Base-by-base conservation (phyloP, 192 early-diverging fungal species). In the Coemansia sp. region DNA sequence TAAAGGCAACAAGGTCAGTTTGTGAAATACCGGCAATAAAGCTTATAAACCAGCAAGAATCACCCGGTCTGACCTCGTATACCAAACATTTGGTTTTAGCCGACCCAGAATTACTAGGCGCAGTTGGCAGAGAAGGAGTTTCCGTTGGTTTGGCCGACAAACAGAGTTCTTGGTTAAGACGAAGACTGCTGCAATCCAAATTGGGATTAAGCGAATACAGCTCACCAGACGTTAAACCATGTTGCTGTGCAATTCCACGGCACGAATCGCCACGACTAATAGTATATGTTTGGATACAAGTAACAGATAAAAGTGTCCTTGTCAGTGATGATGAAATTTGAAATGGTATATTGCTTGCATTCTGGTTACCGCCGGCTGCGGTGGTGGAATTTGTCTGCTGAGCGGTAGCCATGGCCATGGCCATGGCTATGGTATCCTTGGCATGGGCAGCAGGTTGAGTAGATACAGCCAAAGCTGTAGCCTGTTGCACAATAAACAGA, bases 11-110 rank as follows among this genome's bases (percentile, higher is more conserved):
- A 2, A 64, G 34, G 4, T 52, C 39, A 2, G 45, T 28, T 33
- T 35, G 11, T 8, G 62, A 35, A n/a, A 64, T 64, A 9, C 62
- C 62, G 12, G 45, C 45, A 35, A 48, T 51, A 32, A 32, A 48
- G 33, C 32, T 35, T 5, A 64, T 64, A 64, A 51, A 52, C 62
- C 62, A 64, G 48, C 62, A 64, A 15, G 62, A 52, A 33, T 64
- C 62, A 17, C 48, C 33, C 32, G 48, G 45, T 36, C 48, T n/a
- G 4, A 64, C 62, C 4, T 33, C 48, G 52, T 64, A 64, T 18
- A 14, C 34, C 1, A 22, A 12, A 32, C 62, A 64, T 20, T 36
- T 59, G 4, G 57, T 36, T 15, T 59, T 59, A 5, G 57, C 11
- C 14, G 57, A 6, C 14, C 15, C 33, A 59, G 15, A 5, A n/a